A percentile compares a stretch with the other conserved stretches of the same genome.
phyloP scores from a whole-genome alignment of 306 rosid species.

The Lathyrus aphaca region DNA sequence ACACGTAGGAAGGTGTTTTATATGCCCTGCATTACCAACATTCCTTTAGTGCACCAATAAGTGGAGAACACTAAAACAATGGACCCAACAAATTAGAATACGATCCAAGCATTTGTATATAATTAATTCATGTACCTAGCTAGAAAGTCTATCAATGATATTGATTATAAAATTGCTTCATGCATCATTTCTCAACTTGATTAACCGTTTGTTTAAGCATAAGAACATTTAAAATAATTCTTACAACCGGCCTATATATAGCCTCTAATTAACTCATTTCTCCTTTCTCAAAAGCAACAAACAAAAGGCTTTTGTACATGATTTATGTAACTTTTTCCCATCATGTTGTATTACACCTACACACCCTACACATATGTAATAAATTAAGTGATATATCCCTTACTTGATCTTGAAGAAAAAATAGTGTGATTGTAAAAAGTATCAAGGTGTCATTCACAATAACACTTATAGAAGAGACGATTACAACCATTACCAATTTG shows the following conservation, averaged over 20 bases:
- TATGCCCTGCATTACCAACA: slow-evolving; percentile 24
- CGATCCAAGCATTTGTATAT: slow-evolving; percentile 36
- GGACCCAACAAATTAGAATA: slow-evolving; percentile 36
- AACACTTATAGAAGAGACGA: too few species aligned
- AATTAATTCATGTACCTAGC: slow-evolving; percentile 29
- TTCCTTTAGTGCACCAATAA: slow-evolving; percentile 36
- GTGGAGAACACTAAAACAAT: slow-evolving; percentile 20
- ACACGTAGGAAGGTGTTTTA: slow-evolving; percentile 26
- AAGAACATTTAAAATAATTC: not conserved
- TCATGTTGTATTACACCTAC: not conserved
- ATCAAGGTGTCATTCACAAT: too few species aligned
- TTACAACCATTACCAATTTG: too few species aligned
- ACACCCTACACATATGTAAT: slow-evolving; percentile 13
- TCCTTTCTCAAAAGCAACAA: slow-evolving; percentile 11
- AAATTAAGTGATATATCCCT: not conserved
- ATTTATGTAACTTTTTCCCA: slow-evolving; percentile 21
- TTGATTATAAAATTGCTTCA: slow-evolving; percentile 15
- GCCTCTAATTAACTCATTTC: slow-evolving; percentile 24
- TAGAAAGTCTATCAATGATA: slow-evolving; percentile 28
- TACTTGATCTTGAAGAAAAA: not conserved
- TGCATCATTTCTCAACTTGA: slow-evolving; percentile 12
- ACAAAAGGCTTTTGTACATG: slow-evolving; percentile 4
- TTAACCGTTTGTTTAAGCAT: slow-evolving; percentile 12
- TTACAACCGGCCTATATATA: slow-evolving; percentile 17
- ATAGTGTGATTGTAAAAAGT: too few species aligned